Evolutionary conservation across 768 basidiomycete species (phyloP).

Genomic region (Melanogaster broomeanus): DNA sequence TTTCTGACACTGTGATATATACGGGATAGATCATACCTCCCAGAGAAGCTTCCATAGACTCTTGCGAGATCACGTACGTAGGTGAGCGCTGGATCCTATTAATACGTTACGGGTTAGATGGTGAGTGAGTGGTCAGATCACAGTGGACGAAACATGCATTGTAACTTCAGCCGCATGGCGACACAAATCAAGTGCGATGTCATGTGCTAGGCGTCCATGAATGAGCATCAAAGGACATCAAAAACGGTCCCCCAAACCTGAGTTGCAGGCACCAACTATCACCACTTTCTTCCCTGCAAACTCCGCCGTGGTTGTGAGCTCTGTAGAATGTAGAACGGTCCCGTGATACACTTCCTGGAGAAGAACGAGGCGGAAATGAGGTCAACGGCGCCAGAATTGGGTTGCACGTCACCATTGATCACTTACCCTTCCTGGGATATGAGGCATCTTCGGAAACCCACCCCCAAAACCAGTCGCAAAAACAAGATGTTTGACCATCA

Average conservation of each 20-base stretch:
- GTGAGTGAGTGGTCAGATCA: conserved; percentile 29
- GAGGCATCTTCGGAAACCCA: conserved; percentile 47
- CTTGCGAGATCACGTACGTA: conserved; percentile 24
- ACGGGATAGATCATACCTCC: conserved; percentile 11
- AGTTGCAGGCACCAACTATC: conserved; percentile 64
- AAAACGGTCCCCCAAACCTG: conserved; percentile 36
- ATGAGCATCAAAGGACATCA: conserved; percentile 1
- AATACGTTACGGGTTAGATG: neutral
- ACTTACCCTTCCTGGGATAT: conserved; percentile 43
- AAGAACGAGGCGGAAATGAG: neutral
- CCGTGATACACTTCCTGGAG: conserved; percentile 52
- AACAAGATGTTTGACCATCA: conserved; percentile 49
- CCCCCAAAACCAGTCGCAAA: conserved; percentile 57
- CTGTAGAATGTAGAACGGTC: conserved; percentile 51
- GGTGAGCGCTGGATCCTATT: conserved; percentile 32
- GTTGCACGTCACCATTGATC: neutral
- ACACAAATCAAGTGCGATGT: conserved; percentile 39
- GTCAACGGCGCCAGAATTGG: neutral
- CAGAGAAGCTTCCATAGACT: conserved; percentile 6
- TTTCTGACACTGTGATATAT: neutral
- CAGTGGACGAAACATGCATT: conserved; percentile 11
- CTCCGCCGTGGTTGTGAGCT: conserved; percentile 45
- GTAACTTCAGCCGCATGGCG: conserved; percentile 30
- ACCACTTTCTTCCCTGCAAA: conserved; percentile 63
- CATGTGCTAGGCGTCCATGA: conserved; percentile 31